A percentile compares a stretch with the other conserved stretches of the same genome.
phyloP scores from a whole-genome alignment of 2,329 filamentous ascomycete species.

The Diaporthe citri region DNA sequence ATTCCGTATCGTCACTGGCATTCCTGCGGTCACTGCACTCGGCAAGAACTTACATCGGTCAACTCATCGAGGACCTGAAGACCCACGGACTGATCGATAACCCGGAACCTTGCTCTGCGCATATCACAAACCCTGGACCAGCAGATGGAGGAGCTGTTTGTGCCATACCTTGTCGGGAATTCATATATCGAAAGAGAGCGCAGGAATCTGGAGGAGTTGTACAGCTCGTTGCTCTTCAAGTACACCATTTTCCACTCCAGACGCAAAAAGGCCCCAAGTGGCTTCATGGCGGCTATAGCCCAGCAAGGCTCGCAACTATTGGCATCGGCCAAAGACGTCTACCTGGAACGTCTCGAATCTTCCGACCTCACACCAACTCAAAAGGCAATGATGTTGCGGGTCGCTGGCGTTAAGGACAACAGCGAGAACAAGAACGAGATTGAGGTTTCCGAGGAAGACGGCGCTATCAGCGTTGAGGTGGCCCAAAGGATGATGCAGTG shows the following conservation, averaged over 20 bases:
- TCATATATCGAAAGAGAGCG: slow-evolving; percentile 79
- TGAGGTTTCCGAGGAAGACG: slow-evolving; percentile 91
- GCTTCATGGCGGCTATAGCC: slow-evolving; percentile 92
- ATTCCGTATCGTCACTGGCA: slow-evolving; percentile 89
- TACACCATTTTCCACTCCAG: slow-evolving; percentile 95
- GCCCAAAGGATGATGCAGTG: slow-evolving; percentile 99
- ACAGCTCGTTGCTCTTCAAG: slow-evolving; percentile 94
- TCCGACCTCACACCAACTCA: slow-evolving; percentile 90
- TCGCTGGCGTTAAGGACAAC: slow-evolving; percentile 86
- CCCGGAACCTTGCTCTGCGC: slow-evolving; percentile 88
- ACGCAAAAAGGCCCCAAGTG: slow-evolving; percentile 88
- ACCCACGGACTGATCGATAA: slow-evolving; percentile 94
- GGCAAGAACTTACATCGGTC: slow-evolving; percentile 88
- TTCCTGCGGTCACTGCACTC: slow-evolving; percentile 93
- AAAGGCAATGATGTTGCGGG: slow-evolving; percentile 88
- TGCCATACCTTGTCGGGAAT: slow-evolving; percentile 77
- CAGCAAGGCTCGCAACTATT: slow-evolving; percentile 92
- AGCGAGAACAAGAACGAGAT: slow-evolving; percentile 85
- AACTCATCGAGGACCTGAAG: slow-evolving; percentile 92
- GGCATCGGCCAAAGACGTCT: slow-evolving; percentile 89
- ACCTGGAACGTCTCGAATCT: slow-evolving; percentile 88
- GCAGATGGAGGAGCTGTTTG: slow-evolving; percentile 82
- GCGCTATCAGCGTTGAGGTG: slow-evolving; percentile 82
- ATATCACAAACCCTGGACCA: slow-evolving; percentile 82
- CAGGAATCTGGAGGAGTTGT: slow-evolving; percentile 81